Conservation (phyloP, 352 stramenopile species). For the Poterioochromonas sp. region DNA sequence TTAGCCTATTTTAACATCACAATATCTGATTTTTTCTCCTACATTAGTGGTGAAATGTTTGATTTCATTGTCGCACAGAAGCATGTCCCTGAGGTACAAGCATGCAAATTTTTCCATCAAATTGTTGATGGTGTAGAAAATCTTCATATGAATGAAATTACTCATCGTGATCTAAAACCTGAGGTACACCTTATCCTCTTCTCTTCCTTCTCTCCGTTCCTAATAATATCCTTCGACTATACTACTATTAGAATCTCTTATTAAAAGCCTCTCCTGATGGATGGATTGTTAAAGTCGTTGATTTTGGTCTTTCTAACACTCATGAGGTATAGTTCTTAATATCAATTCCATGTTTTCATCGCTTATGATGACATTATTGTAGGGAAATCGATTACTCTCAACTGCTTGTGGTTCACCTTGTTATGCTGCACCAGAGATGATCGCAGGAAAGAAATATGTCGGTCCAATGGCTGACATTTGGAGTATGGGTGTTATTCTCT, state of each 20-base stretch:
- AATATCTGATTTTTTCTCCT: not conserved
- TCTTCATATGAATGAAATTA: slow-evolving; percentile 86
- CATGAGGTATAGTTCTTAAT: slow-evolving; percentile 51
- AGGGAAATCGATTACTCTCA: slow-evolving; percentile 54
- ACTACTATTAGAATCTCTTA: slow-evolving; percentile 68
- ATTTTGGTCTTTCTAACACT: slow-evolving; percentile 98
- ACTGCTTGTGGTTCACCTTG: slow-evolving; percentile 80
- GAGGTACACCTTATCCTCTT: slow-evolving; percentile 49
- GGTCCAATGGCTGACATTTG: slow-evolving; percentile 74
- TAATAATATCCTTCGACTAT: not conserved
- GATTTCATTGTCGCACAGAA: slow-evolving; percentile 83
- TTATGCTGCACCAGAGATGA: slow-evolving; percentile 84
- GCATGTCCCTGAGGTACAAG: slow-evolving; percentile 64
- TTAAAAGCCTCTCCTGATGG: slow-evolving; percentile 76
- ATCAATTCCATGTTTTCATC: not conserved
- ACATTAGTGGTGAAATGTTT: slow-evolving; percentile 66
- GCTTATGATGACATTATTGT: not conserved
- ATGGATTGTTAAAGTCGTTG: slow-evolving; percentile 99
- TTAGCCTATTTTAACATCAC: slow-evolving; percentile 1
- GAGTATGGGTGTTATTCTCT: slow-evolving; percentile 80
- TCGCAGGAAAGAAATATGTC: slow-evolving; percentile 65
- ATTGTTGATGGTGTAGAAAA: slow-evolving; percentile 79
- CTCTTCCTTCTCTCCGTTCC: not conserved
- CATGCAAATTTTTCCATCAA: slow-evolving; percentile 69
- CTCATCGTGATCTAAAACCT: slow-evolving; percentile 95